A percentile compares a stretch with the other conserved stretches of the same genome.
Conservation (phyloP, 495 filamentous ascomycete genomes). For the Aspergillus saccharolyticus region DNA sequence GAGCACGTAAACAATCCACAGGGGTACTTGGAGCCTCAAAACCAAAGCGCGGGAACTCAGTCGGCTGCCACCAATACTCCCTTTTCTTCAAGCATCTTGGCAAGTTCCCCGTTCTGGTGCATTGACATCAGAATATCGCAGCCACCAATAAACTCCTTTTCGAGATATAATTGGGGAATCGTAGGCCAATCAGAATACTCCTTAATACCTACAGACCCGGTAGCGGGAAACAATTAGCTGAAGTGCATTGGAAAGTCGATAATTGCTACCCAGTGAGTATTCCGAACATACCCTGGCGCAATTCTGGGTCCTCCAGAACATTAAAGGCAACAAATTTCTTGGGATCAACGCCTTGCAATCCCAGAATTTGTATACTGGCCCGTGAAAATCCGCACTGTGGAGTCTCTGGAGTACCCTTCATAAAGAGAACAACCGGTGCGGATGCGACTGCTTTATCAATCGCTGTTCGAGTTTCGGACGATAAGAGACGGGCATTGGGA, state of each 20-base stretch:
- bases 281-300: slow-evolving; percentile 66
- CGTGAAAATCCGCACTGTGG: slow-evolving; percentile 98
- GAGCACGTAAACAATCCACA: slow-evolving; percentile 5
- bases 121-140: slow-evolving; percentile 96
- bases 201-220: slow-evolving; percentile 68
- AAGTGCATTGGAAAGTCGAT: not conserved
- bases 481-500: slow-evolving; percentile 60
- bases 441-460: slow-evolving; percentile 84
- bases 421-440: slow-evolving; percentile 92
- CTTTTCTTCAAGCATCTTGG: slow-evolving; percentile 88
- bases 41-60: slow-evolving; percentile 9
- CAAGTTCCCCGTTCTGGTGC: slow-evolving; percentile 94
- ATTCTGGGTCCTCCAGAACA: slow-evolving; percentile 83
- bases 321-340: slow-evolving; percentile 95
- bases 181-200: slow-evolving; percentile 99
- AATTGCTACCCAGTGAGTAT: too few relatives aligned
- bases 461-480: slow-evolving; percentile 65
- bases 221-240: not conserved
- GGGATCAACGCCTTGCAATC: slow-evolving; percentile 93
- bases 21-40: not conserved
- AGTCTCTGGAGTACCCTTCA: slow-evolving; percentile 96
- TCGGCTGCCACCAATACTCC: slow-evolving; percentile 63
- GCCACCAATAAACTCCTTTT: slow-evolving; percentile 93
- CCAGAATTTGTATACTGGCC: slow-evolving; percentile 90
- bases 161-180: slow-evolving; percentile 91